Evolutionary conservation across 2,329 filamentous ascomycete species (phyloP).

Genomic region (Aquanectria penicillioides): DNA sequence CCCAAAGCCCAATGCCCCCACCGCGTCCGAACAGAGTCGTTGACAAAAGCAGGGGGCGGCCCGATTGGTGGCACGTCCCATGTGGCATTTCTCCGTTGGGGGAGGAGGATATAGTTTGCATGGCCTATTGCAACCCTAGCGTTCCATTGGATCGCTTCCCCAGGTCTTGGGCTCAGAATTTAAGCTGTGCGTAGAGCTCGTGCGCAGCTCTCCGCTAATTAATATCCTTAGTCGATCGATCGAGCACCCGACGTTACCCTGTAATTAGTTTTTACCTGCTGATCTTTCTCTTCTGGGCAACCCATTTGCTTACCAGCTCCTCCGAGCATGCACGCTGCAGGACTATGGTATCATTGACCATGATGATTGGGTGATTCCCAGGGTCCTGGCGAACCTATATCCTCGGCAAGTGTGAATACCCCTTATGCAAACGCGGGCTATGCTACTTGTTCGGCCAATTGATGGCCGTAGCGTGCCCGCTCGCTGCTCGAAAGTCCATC

Average conservation of each 20-base stretch:
- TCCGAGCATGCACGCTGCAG: slow-evolving; percentile 4
- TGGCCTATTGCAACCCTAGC: neutral
- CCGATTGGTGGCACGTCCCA: slow-evolving; percentile 19
- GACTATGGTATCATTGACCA: slow-evolving; percentile 12
- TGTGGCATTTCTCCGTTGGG: slow-evolving; percentile 13
- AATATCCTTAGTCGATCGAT: slow-evolving; percentile 11
- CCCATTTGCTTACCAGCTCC: neutral
- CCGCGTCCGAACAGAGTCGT: too few species aligned
- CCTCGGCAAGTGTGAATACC: neutral
- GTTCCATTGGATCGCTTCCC: slow-evolving; percentile 20
- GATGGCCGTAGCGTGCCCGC: slow-evolving; percentile 2
- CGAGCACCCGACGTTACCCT: slow-evolving; percentile 11
- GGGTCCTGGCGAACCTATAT: neutral
- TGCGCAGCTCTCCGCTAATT: neutral
- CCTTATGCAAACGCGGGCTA: neutral
- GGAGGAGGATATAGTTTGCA: neutral
- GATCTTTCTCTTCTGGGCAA: neutral
- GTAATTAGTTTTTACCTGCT: slow-evolving; percentile 7
- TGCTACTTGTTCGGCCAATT: slow-evolving; percentile 2
- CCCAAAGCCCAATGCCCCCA: slow-evolving; percentile 4
- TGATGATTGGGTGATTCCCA: slow-evolving; percentile 12
- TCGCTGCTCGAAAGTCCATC: too few species aligned
- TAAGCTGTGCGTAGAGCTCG: neutral
- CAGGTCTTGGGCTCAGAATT: too few species aligned
- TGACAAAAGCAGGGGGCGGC: neutral